Base-by-base conservation (phyloP, 768 basidiomycete genomes). In the Leccinum boreale region DNA sequence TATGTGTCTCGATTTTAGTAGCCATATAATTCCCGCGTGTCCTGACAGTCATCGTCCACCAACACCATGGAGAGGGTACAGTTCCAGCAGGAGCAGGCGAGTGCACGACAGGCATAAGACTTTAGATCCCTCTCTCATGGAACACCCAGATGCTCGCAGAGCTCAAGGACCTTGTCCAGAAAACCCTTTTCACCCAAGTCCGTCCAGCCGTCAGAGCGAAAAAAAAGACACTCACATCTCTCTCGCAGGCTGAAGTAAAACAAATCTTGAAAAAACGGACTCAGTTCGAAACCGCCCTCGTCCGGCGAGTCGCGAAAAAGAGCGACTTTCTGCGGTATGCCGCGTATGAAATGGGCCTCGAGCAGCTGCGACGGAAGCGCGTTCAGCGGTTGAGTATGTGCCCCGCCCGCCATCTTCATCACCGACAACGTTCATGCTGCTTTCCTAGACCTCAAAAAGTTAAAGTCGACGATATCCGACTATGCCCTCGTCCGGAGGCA, bases 321-420 rank as follows among this genome's bases (percentile, higher is more conserved):
- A 78, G 83, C 11, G 94, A 98, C 74, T 97, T 86, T 74, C 74
- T 96, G 69, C 87, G 91, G 28, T 98, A 98, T 77, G 87, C 84
- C n/a, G 81, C 89, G 5, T 97, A 94, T 70, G 93, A 95, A 75
- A 94, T 93, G 85, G 81, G 81, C 11, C 79, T 97, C 47, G 94
- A 97, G 70, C 82, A 85, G 36, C 73, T 97, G 63, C 78, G 92
- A 29, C 78, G 83, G 64, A 92, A 94, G 68, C 80, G 94, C 54
- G 79, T 81, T 28, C 81, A 86, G 62, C 80, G 91, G 33, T 70
- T 92, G 53, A 83, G 92, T 94, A 69, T 54, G 83, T 75, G 2
- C 57, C 44, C 26, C 24, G 7, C 28, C 21, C 29, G 24, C 19
- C 26, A 28, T 23, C 28, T 12, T 17, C 12, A 4, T 28, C 36